Evolutionary conservation across 306 rosid genomes (phyloP), one percentile per base, ranked within the genome.

Genomic region (Cucumis cinereus): DNA sequence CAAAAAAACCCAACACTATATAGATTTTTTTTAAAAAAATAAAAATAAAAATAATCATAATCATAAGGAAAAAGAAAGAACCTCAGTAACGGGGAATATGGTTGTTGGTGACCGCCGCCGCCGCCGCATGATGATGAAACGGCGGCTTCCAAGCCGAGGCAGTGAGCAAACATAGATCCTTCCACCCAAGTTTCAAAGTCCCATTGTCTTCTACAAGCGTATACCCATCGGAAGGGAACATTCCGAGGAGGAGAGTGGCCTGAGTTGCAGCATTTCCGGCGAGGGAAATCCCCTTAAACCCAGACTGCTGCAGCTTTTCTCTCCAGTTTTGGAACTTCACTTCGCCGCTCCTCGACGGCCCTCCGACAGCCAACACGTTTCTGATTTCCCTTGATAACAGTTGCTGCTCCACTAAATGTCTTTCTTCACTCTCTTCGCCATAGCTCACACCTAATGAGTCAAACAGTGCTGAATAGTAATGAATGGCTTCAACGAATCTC

Each of bases 81-180:
- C 43, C 16, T 53, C 77, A 71, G 59, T 71, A 71, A 14, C 76
- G 59, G 7, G 76, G 76, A 50, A 71, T 47, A 14, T 52, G 76
- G 59, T 71, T 71, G 59, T 35, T 28, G 26, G 43, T 26, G 11
- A 38, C 40, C 59, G 59, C 52, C 8, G 24, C 58, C 2, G 58
- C 58, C 4, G 28, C 40, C 8, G 45, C 69, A 33, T 33, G 69
- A 20, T 64, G 71, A 47, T 49, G 76, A 19, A 81, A 93, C 4
- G 93, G 87, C 13, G 96, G 99, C 63, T 92, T 88, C 99, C 99
- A 94, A 58, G 99, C 99, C 10, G 99, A 94, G 74, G 99, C 99
- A 36, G 99, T 94, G 63, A 94, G 96, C 87, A 94, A 87, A 77
- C 97, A 92, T 43, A 94, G 99, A 68, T 94, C 99, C 69, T 94